phyloP scores from a whole-genome alignment of 1,284 basidiomycete species.

The Pseudozyma flocculosa region DNA sequence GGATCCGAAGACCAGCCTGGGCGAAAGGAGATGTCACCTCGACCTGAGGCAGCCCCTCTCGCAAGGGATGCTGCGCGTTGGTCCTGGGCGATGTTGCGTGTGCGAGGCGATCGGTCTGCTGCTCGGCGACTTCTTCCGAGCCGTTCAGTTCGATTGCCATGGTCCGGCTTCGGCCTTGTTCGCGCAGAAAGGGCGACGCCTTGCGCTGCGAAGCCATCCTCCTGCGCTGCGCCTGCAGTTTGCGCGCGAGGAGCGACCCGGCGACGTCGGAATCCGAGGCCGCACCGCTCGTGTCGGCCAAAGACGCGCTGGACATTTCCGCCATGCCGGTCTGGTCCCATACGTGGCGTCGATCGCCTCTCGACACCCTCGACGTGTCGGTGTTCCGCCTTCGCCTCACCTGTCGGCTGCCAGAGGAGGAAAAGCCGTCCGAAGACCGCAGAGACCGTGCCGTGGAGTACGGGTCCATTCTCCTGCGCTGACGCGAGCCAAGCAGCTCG shows the following conservation, averaged over 20 bases:
- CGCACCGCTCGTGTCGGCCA: constrained; percentile 9
- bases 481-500: constrained; percentile 6
- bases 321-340: constrained; percentile 9
- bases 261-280: constrained; percentile 11
- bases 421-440: constrained; percentile 19
- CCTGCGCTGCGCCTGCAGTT: neutral
- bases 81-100: neutral
- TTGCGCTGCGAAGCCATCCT: neutral
- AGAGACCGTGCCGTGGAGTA: constrained; percentile 6
- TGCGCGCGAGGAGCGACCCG: neutral
- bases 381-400: constrained; percentile 7
- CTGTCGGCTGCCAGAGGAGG: constrained; percentile 2
- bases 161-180: neutral
- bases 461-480: constrained; percentile 15
- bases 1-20: neutral
- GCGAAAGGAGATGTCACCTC: neutral
- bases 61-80: neutral
- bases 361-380: neutral
- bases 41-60: neutral
- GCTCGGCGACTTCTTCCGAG: too few relatives aligned
- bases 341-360: neutral
- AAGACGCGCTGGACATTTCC: constrained; percentile 7
- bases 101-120: neutral
- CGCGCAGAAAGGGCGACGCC: neutral
- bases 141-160: too few relatives aligned